Evolutionary conservation across 306 rosid species (phyloP), one percentile per base, ranked within the genome.

Genomic region (Cercis canadensis): DNA sequence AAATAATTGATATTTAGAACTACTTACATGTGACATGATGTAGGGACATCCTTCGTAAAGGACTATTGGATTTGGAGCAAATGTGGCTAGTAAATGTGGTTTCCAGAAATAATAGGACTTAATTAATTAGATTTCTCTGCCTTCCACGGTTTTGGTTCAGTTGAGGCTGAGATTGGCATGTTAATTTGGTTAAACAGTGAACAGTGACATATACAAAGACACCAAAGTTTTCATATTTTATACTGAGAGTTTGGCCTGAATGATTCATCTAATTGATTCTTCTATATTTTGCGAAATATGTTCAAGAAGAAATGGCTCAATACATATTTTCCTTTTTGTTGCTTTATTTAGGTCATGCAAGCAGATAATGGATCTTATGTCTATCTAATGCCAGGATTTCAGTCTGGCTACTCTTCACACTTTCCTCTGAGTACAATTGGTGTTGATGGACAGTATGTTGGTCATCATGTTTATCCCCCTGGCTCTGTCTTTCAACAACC

Each of bases 361-460:
- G 90, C 92, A 67, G 97, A 90, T 84, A 83, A 83, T 79, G 95
- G 92, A 73, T 88, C 92, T 77, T 84, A 79, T 81, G 87, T 75
- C 83, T 86, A 86, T 80, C 53, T 90, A 81, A 81, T 88, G 87
- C 92, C 92, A 60, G 95, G 95, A 75, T 81, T 34, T 70, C 88
- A 84, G 83, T 78, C 95, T 67, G 85, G 87, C 78, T 84, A 82
- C 75, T 11, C 82, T 37, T 54, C 88, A 7, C 86, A 82, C 72
- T 21, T 69, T n/a, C 92, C 92, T 70, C 4, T 81, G 37, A 76
- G 69, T 77, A 43, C 86, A 14, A 11, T 76, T 14, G 80, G 84
- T 54, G 80, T 79, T 75, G 95, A 90, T 73, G 90, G 87, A 37
- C 92, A 86, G 32, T 88, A 83, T 76, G 74, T 78, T 21, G 83